Conservation (phyloP, 805 yeast species). For the Hanseniaspora thailandica region DNA sequence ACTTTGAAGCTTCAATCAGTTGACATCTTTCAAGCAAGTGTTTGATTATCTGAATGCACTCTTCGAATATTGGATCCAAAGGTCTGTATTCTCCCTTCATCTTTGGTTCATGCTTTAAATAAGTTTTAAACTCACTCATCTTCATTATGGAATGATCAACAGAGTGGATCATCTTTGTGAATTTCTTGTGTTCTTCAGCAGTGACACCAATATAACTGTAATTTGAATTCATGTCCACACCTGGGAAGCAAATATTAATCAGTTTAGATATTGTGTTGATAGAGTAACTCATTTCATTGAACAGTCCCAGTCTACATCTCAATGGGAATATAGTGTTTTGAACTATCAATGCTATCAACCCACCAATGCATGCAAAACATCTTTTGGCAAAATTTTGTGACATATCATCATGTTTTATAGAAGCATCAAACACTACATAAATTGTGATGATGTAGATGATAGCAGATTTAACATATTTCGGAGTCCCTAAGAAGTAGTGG, state of each 20-base stretch:
- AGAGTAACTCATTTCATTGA: conserved; percentile 33
- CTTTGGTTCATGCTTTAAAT: conserved; percentile 38
- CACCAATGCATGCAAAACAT: conserved; percentile 40
- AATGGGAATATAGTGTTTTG: conserved; percentile 38
- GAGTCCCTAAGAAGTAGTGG: conserved; percentile 35
- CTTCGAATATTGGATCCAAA: conserved; percentile 32
- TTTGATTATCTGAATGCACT: conserved; percentile 35
- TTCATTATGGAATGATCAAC: conserved; percentile 32
- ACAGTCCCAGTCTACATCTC: conserved; percentile 37
- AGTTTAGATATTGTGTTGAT: conserved; percentile 33
- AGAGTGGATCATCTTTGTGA: conserved; percentile 27
- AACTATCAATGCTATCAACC: conserved; percentile 39
- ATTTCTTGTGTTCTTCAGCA: conserved; percentile 26
- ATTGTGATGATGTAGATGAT: conserved; percentile 38
- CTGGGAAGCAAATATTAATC: conserved; percentile 24
- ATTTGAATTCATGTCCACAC: conserved; percentile 25
- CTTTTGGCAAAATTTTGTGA: conserved; percentile 37
- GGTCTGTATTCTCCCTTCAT: conserved; percentile 34
- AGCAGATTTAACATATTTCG: conserved; percentile 39
- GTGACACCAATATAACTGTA: conserved; percentile 22
- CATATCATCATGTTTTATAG: conserved; percentile 34
- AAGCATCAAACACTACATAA: conserved; percentile 37
- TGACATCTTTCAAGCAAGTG: conserved; percentile 40
- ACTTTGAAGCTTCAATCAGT: conserved; percentile 34
- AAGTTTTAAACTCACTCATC: conserved; percentile 33